Base-by-base conservation (phyloP, 306 rosid species). In the Lablab purpureus region DNA sequence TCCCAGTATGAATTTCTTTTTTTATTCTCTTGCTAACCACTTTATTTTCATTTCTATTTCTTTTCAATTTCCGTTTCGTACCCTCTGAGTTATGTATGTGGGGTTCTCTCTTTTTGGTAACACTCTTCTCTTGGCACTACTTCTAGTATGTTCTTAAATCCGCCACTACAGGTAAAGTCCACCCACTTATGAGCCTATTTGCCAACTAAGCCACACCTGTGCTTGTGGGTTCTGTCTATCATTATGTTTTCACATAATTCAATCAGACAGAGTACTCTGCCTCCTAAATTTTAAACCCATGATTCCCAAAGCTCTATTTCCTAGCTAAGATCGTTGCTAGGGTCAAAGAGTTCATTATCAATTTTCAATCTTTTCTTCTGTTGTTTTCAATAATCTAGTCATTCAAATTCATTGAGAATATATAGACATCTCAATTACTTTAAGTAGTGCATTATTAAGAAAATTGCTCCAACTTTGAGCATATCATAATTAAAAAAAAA, bases 151-250 rank as follows among this genome's bases (percentile, higher is more conserved):
- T 67, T 45, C 73, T 43, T 43, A 67, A 67, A 67, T 22, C 73
- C 21, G 13, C 50, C 51, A 72, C 66, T 52, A 12, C 30, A 52
- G 32, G 65, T 71, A 54, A 71, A 30, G 25, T 28, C 59, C 49
- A 43, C 41, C 74, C 40, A 69, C 23, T 28, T 30, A 46, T 17
- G 41, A 8, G 5, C 25, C 10, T 27, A 46, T 22, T 28, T 67
- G 52, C 51, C 52, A 67, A 41, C 45, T 23, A 54, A 15, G 54
- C 81, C 81, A 67, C 73, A 27, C 69, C 12, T 67, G 19, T 51
- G 30, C 50, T 36, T 80, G 79, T 72, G 83, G 67, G 36, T 64
- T 73, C 8, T 63, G 55, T 25, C 60, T 27, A 71, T 47, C 46
- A 21, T 2, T 36, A 52, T 68, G 28, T 43, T 19, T 46, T 49